Base-by-base conservation (phyloP, 2,329 filamentous ascomycete species). In the Neospermospora avenae region DNA sequence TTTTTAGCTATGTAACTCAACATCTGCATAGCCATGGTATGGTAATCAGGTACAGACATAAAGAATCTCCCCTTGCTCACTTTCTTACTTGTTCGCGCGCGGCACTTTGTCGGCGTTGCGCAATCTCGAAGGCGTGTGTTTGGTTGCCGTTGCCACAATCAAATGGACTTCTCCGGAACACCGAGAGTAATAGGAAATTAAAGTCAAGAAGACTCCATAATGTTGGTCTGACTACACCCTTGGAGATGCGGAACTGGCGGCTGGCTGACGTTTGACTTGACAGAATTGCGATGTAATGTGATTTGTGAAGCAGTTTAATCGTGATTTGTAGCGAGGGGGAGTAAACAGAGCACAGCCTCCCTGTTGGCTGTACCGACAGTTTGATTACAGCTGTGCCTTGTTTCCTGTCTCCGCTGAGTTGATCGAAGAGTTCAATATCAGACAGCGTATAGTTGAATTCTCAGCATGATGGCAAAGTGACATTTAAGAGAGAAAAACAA, bases 281-380 rank as follows among this genome's bases (percentile, higher is more conserved):
- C 48, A 28, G 31, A 37, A 11, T 51, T 24, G 48, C 35, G 28
- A 35, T 35, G 24, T 51, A 37, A 22, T 51, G 31, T 18, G 37
- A 8, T 5, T 54, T 42, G 39, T 34, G 18, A 24, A 42, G n/a
- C 3, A 6, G 35, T 6, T 22, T 22, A 4, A 35, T 10, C 39
- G 51, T 41, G 51, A 54, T 54, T 54, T 22, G 51, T 42, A 42
- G 35, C 37, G 35, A 54, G 10, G 35, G 7, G 13, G 39, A 22
- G 35, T 54, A 54, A 54, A 54, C 49, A 53, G 45, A 25, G 31
- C 51, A 54, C 51, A 54, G 51, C 51, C 51, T 54, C 51, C 48
- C 48, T 28, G 28, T 51, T 51, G 20, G 18, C 48, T 31, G 48
- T 14, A 42, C 24, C 41, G 18, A 22, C 41, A 37, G 18, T 28